phyloP scores from a whole-genome alignment of 2,329 filamentous ascomycete species.

The Neonectria punicea region DNA sequence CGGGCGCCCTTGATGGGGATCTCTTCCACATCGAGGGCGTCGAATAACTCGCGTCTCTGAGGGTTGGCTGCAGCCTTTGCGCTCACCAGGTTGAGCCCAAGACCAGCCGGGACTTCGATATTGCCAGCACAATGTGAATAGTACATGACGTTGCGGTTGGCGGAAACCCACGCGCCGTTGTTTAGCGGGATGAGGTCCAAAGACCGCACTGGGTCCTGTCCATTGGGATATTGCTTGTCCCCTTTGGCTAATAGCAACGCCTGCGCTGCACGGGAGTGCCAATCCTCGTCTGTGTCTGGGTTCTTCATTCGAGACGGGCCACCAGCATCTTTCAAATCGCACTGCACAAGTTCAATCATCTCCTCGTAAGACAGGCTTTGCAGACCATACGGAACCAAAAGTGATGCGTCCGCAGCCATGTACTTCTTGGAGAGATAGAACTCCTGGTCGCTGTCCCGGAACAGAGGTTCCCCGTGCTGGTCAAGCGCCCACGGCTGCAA shows the following conservation, averaged over 20 bases:
- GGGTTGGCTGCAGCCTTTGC: conserved; percentile 20
- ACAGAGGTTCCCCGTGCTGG: conserved; percentile 28
- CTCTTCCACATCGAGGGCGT: conserved; percentile 28
- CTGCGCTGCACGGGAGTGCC: conserved; percentile 32
- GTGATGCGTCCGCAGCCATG: neutral
- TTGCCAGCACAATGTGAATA: conserved; percentile 23
- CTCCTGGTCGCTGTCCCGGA: conserved; percentile 25
- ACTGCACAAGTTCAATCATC: conserved; percentile 17
- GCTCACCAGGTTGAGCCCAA: conserved; percentile 26
- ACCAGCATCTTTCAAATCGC: conserved; percentile 9
- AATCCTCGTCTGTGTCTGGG: conserved; percentile 12
- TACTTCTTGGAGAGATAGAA: conserved; percentile 36
- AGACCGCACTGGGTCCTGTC: neutral
- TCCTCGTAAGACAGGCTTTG: neutral
- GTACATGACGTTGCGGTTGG: conserved; percentile 14
- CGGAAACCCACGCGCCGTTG: conserved; percentile 31
- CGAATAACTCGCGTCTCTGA: conserved; percentile 25
- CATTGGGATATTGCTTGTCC: neutral
- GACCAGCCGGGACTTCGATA: conserved; percentile 22
- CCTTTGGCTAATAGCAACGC: neutral
- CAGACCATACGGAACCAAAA: conserved; percentile 25
- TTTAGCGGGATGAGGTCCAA: conserved; percentile 30
- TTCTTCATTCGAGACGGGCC: conserved; percentile 28
- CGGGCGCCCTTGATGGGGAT: conserved; percentile 23
- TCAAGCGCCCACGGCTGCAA: conserved; percentile 25